Evolutionary conservation across 495 filamentous ascomycete species (phyloP).

Genomic region (Penicillium goetzii): DNA sequence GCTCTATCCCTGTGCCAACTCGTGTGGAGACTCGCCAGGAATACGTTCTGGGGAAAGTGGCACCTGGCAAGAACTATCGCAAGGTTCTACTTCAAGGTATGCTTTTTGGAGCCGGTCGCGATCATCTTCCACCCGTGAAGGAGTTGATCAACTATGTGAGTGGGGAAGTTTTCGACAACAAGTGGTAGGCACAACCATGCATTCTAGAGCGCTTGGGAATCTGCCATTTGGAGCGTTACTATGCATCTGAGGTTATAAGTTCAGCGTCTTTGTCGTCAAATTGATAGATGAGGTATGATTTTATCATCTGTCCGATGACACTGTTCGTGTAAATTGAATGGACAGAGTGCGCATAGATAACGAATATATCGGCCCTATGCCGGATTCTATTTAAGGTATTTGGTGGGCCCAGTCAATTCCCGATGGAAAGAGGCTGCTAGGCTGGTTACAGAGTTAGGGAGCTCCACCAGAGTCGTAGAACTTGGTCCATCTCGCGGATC

Average conservation of each 20-base stretch:
- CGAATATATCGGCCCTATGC: not conserved
- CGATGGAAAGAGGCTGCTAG: not conserved
- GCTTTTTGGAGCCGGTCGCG: slow-evolving; percentile 49
- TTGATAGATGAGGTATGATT: not conserved
- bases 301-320: not conserved
- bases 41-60: slow-evolving; percentile 57
- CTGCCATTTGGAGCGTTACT: not conserved
- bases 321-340: not conserved
- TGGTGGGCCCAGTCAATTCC: not conserved
- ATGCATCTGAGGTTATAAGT: not conserved
- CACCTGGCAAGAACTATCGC: slow-evolving; percentile 58
- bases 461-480: slow-evolving; percentile 1
- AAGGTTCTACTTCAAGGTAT: slow-evolving; percentile 53
- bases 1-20: slow-evolving; percentile 55
- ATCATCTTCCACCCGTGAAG: slow-evolving; percentile 51
- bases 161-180: slow-evolving; percentile 51
- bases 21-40: slow-evolving; percentile 53
- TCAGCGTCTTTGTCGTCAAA: too few species aligned
- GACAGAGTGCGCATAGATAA: not conserved
- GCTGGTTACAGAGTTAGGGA: not conserved
- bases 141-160: slow-evolving; percentile 51
- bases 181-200: slow-evolving; percentile 35
- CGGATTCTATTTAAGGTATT: not conserved
- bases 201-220: not conserved
- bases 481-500: not conserved